Evolutionary conservation across 768 basidiomycete species (phyloP), one percentile per base, ranked within the genome.

Genomic region (Termitomyces eurrhizus): DNA sequence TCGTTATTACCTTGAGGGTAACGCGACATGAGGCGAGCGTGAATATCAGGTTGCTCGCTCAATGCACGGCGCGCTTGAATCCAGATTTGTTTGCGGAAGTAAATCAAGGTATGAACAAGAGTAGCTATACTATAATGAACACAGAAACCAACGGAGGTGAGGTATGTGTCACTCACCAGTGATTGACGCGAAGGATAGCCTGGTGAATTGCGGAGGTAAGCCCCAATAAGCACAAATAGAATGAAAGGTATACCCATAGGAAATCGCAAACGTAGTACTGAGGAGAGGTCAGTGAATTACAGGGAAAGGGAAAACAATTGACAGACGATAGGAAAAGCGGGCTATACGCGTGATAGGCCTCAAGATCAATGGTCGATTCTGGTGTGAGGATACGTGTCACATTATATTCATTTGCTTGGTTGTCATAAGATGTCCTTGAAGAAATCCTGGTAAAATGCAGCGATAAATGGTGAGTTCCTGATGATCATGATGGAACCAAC

Each of bases 61-160:
- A 92, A 80, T 13, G 90, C 81, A 56, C 86, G 83, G 52, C 85
- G 84, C 41, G 85, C 75, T 70, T 92, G 90, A 0, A 72, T 74
- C 85, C 82, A 87, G 58, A 93, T 89, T 68, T 91, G 89, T 68
- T 90, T 88, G 64, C 90, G 83, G 80, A 86, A 90, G 74, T 83
- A 91, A 33, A 92, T 77, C 69, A 77, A 72, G 0, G 89, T 83
- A 67, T 94, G 93, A 26, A 80, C 83, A 62, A 91, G 68, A 1
- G 88, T 89, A 1, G 90, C 81, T 0, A 48, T 8, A 13, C 12
- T 9, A 18, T 6, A 33, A 12, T 39, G 12, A 54, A 29, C 4
- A 11, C 29, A 44, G 42, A 24, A n/a, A 29, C 4, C 18, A 12
- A 11, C 32, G 6, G 4, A 29, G 26, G 5, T n/a, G 18, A 26